Evolutionary conservation across 345 rosid genomes (phyloP), one percentile per base, ranked within the genome.

Genomic region (Jatropha curcas): DNA sequence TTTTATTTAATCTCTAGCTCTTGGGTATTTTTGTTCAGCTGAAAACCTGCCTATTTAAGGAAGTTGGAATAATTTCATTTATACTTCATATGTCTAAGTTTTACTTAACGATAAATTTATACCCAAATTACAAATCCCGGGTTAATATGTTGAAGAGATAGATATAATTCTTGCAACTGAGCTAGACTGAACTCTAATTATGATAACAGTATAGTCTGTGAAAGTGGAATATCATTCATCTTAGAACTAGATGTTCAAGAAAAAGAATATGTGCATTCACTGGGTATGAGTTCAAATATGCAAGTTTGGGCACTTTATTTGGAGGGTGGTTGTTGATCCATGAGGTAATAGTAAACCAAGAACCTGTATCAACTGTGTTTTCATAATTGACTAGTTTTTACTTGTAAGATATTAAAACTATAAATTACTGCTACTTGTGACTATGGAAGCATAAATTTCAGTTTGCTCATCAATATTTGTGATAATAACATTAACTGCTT

Each of bases 201-300:
- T 14, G 0, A 48, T 48, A 35, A 46, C 56, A n/a, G 20, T 45
- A 67, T 51, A 17, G 31, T 3, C 17, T 2, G 24, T 27, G 68
- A 65, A 45, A 27, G 71, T 33, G 48, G 35, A 67, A 34, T 67
- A 22, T 51, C 20, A 27, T 11, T 51, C 60, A 19, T 67, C 28
- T n/a, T 31, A 11, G 9, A 50, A 27, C 37, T 37, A 41, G 52
- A 16, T 41, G 33, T 22, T 28, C 20, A 13, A 22, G 37, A 48
- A 48, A 0, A 27, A 48, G 22, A 28, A 3, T 43, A 16, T 11
- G 37, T 0, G 1, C 16, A 4, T 35, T 35, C 60, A 7, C 25
- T 27, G 4, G 33, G 4, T 10, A 30, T 10, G 22, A 53, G 35
- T 39, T 53, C 14, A 39, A 22, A 24, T n/a, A 16, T 6, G n/a